Evolutionary conservation across 768 basidiomycete species (phyloP).

Genomic region (Cystofilobasidium capitatum): DNA sequence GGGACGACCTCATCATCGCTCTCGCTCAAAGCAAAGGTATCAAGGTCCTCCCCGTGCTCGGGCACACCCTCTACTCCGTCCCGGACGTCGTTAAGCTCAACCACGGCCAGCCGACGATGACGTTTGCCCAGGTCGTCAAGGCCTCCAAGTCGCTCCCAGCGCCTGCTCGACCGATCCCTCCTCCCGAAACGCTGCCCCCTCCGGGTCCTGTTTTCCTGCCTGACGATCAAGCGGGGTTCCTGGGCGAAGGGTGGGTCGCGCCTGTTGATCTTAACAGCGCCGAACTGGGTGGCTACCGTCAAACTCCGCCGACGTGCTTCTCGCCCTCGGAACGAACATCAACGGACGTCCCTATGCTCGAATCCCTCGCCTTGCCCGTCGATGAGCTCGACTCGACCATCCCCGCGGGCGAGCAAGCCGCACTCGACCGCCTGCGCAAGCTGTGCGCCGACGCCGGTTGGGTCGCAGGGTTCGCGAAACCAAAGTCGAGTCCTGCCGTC

Average conservation of each 20-base stretch:
- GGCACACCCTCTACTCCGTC: conserved; percentile 40
- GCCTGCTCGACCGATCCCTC: conserved; percentile 31
- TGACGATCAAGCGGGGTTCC: neutral
- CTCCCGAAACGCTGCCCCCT: conserved; percentile 33
- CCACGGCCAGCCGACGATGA: conserved; percentile 37
- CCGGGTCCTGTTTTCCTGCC: conserved; percentile 30
- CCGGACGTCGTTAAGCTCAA: conserved; percentile 36
- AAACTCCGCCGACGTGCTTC: conserved; percentile 7
- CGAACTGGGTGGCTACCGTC: conserved; percentile 13
- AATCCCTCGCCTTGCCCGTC: conserved; percentile 34
- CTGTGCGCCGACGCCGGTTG: conserved; percentile 32
- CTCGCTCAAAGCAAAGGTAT: conserved; percentile 34
- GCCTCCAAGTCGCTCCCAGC: conserved; percentile 34
- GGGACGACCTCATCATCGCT: conserved; percentile 35
- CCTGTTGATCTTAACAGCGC: conserved; percentile 7
- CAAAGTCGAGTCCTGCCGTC: conserved; percentile 38
- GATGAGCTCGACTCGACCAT: conserved; percentile 32
- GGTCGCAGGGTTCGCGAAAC: conserved; percentile 42
- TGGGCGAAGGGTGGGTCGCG: neutral
- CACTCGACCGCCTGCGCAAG: conserved; percentile 31
- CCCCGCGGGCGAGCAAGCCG: conserved; percentile 37
- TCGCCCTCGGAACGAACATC: neutral
- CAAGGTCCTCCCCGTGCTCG: conserved; percentile 36
- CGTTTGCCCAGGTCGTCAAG: conserved; percentile 37
- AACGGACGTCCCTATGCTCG: conserved; percentile 36